Conservation (phyloP, 768 basidiomycete species). For the Harrya chromipes region DNA sequence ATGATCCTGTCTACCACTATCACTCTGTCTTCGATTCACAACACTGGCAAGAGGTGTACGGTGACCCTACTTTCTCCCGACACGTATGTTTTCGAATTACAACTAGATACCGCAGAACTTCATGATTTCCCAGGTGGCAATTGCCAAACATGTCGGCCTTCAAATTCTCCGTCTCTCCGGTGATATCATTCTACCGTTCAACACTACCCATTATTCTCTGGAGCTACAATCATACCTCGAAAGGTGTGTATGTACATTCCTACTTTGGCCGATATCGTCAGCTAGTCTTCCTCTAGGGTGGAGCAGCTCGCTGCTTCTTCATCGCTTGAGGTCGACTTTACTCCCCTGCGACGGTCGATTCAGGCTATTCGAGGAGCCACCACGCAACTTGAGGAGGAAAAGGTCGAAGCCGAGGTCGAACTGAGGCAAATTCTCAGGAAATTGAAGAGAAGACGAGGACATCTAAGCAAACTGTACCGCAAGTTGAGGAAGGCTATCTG, state of each 20-base stretch:
- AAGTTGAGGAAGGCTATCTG: constrained; percentile 23
- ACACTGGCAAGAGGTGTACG: constrained; percentile 71
- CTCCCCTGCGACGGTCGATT: constrained; percentile 45
- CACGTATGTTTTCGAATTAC: constrained; percentile 46
- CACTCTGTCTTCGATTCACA: constrained; percentile 72
- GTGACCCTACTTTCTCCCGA: constrained; percentile 70
- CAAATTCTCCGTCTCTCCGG: constrained; percentile 61
- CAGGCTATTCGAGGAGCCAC: constrained; percentile 49
- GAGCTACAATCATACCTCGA: constrained; percentile 64
- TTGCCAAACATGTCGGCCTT: constrained; percentile 66
- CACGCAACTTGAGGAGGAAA: constrained; percentile 56
- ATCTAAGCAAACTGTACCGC: constrained; percentile 20
- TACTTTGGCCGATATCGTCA: constrained; percentile 23
- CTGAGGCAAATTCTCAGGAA: constrained; percentile 46
- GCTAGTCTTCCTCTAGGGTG: constrained; percentile 24
- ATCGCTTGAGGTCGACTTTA: constrained; percentile 50
- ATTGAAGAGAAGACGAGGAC: constrained; percentile 27
- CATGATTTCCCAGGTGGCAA: constrained; percentile 46
- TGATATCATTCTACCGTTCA: constrained; percentile 64
- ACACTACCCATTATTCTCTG: constrained; percentile 72
- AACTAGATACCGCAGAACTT: constrained; percentile 1
- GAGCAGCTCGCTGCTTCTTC: constrained; percentile 20
- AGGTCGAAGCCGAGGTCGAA: constrained; percentile 47
- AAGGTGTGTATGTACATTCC: constrained; percentile 39
- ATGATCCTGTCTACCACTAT: constrained; percentile 73